A percentile compares a stretch with the other conserved stretches of the same genome.
Evolutionary conservation across 139 green algal species (phyloP).

Genomic region (Asterochloris sp.): DNA sequence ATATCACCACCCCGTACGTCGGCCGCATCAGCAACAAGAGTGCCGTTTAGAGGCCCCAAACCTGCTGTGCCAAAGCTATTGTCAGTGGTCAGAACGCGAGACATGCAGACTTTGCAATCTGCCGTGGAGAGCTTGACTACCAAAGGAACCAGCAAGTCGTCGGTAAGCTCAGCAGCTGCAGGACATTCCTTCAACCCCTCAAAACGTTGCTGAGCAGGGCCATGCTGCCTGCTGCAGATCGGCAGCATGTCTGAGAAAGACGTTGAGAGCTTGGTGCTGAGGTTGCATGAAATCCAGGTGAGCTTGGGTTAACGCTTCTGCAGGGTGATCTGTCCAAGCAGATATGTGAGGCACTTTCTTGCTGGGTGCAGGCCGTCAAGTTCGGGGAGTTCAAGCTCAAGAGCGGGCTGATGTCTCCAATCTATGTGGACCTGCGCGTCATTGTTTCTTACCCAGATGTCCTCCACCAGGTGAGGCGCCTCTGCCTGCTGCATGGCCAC

Average conservation of each 20-base stretch:
- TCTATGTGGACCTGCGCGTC: constrained; percentile 98
- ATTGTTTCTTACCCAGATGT: constrained; percentile 99
- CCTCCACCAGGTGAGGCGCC: constrained; percentile 61
- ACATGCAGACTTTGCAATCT: too few relatives aligned
- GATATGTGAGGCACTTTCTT: neutral
- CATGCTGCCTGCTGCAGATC: too few relatives aligned
- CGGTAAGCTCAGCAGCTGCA: too few relatives aligned
- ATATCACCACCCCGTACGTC: too few relatives aligned
- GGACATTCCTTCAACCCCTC: too few relatives aligned
- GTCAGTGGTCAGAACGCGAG: too few relatives aligned
- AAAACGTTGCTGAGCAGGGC: too few relatives aligned
- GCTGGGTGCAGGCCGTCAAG: constrained; percentile 88
- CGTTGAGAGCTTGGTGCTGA: constrained; percentile 82
- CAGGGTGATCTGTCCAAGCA: neutral
- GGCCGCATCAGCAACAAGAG: too few relatives aligned
- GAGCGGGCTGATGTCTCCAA: constrained; percentile 90
- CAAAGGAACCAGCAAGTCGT: too few relatives aligned
- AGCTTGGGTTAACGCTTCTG: neutral
- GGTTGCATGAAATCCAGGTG: constrained; percentile 88
- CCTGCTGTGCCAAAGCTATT: too few relatives aligned
- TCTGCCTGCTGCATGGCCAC: neutral
- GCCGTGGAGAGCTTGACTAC: too few relatives aligned
- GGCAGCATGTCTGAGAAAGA: constrained; percentile 60
- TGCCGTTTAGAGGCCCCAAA: too few relatives aligned
- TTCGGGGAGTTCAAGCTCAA: constrained; percentile 99